phyloP scores from a whole-genome alignment of 2,329 filamentous ascomycete species.

The Stenocarpella maydis region DNA sequence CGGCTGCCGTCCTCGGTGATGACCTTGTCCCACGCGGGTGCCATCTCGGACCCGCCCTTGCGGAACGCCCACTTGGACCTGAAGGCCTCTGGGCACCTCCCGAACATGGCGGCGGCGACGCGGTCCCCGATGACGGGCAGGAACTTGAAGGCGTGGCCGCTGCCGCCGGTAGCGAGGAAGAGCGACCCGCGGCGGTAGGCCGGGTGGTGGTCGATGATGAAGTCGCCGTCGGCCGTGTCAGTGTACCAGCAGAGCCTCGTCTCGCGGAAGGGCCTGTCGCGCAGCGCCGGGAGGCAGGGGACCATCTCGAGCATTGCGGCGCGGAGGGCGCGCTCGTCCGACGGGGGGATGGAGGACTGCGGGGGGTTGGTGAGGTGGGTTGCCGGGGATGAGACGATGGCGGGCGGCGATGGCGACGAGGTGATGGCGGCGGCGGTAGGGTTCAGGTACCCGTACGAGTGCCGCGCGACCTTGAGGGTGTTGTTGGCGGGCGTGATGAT shows the following conservation, averaged over 20 bases:
- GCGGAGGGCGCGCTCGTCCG: slow-evolving; percentile 70
- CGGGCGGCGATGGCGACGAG: slow-evolving; percentile 8
- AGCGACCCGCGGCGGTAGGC: slow-evolving; percentile 62
- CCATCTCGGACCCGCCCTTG: slow-evolving; percentile 51
- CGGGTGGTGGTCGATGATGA: slow-evolving; percentile 75
- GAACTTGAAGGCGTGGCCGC: slow-evolving; percentile 75
- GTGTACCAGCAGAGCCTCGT: slow-evolving; percentile 80
- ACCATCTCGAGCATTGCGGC: slow-evolving; percentile 67
- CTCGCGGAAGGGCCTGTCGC: slow-evolving; percentile 65
- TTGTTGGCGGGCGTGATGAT: slow-evolving; percentile 72
- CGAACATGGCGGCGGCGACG: slow-evolving; percentile 63
- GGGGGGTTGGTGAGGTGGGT: slow-evolving; percentile 59
- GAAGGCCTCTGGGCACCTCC: slow-evolving; percentile 58
- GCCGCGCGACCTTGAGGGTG: slow-evolving; percentile 74
- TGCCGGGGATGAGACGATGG: slow-evolving; percentile 49
- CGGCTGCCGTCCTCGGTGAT: slow-evolving; percentile 63
- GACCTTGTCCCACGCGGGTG: slow-evolving; percentile 48
- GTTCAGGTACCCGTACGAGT: slow-evolving; percentile 74
- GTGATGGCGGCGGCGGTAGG: slow-evolving; percentile 45
- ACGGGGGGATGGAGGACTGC: slow-evolving; percentile 59
- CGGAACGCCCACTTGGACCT: slow-evolving; percentile 70
- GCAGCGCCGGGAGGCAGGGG: slow-evolving; percentile 59
- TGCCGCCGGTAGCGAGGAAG: slow-evolving; percentile 70
- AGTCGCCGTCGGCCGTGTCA: slow-evolving; percentile 76
- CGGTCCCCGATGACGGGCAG: slow-evolving; percentile 71